A percentile compares a stretch with the other conserved stretches of the same genome.
Evolutionary conservation across 768 basidiomycete genomes (phyloP).

Genomic region (Mycena vulgaris): DNA sequence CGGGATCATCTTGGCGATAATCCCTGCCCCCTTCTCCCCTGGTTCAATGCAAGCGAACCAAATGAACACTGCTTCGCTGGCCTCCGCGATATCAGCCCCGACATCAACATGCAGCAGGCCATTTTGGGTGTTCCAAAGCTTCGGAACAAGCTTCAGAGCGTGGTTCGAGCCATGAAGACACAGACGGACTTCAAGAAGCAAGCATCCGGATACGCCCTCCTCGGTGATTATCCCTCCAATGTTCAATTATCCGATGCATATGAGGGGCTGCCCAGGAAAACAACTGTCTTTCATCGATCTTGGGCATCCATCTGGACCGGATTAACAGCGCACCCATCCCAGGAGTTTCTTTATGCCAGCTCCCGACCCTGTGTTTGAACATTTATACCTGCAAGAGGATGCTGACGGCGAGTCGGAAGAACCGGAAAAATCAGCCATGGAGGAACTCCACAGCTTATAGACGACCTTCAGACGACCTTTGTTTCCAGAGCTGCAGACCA

Average conservation of each 20-base stretch:
- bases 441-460: neutral
- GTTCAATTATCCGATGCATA: neutral
- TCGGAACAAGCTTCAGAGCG: neutral
- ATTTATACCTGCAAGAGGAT: neutral
- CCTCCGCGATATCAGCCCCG: constrained; percentile 31
- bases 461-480: neutral
- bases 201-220: neutral
- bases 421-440: neutral
- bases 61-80: constrained; percentile 42
- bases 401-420: neutral
- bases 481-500: neutral
- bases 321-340: neutral
- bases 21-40: constrained; percentile 39
- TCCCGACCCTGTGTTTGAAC: neutral
- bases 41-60: constrained; percentile 36
- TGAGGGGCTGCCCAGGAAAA: constrained; percentile 2
- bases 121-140: neutral
- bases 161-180: neutral
- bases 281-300: neutral
- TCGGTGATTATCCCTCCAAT: neutral
- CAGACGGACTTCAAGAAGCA: neutral
- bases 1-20: constrained; percentile 34
- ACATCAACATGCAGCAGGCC: constrained; percentile 34
- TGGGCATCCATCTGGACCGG: neutral
- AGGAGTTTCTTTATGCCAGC: neutral